Evolutionary conservation across 108 stramenopile species (phyloP).

Genomic region (Cyclotella kingstonii): DNA sequence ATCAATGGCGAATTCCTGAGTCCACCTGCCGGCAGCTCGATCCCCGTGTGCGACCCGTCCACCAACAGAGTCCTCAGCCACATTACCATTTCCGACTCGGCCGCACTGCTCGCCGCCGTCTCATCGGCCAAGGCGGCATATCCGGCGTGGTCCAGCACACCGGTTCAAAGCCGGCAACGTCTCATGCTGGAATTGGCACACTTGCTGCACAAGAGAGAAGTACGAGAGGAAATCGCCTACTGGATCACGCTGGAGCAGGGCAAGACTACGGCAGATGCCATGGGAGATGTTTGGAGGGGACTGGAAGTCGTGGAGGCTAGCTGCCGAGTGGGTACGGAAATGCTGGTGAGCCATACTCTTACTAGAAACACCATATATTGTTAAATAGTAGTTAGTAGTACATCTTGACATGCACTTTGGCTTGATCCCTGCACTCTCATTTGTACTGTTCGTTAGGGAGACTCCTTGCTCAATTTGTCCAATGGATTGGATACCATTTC

Average conservation of each 20-base stretch:
- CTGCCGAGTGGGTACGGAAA: conserved; percentile 23
- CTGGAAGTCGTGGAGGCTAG: conserved; percentile 92
- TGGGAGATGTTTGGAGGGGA: conserved; percentile 94
- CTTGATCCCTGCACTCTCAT: conserved; percentile 37
- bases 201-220: conserved; percentile 44
- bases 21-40: conserved; percentile 21
- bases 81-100: conserved; percentile 28
- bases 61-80: conserved; percentile 47
- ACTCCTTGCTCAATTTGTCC: conserved; percentile 75
- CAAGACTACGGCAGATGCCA: conserved; percentile 73
- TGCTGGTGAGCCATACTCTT: conserved; percentile 23
- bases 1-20: conserved; percentile 50
- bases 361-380: neutral
- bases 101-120: conserved; percentile 46
- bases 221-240: conserved; percentile 60
- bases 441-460: conserved; percentile 54
- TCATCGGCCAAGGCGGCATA: conserved; percentile 50
- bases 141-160: conserved; percentile 59
- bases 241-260: conserved; percentile 77
- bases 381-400: conserved; percentile 4
- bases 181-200: conserved; percentile 64
- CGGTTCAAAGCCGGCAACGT: conserved; percentile 66
- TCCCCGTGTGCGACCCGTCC: conserved; percentile 58
- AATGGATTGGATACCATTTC: conserved; percentile 79
- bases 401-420: too few species aligned